Evolutionary conservation across 345 rosid genomes (phyloP).

Genomic region (Excoecaria agallocha): DNA sequence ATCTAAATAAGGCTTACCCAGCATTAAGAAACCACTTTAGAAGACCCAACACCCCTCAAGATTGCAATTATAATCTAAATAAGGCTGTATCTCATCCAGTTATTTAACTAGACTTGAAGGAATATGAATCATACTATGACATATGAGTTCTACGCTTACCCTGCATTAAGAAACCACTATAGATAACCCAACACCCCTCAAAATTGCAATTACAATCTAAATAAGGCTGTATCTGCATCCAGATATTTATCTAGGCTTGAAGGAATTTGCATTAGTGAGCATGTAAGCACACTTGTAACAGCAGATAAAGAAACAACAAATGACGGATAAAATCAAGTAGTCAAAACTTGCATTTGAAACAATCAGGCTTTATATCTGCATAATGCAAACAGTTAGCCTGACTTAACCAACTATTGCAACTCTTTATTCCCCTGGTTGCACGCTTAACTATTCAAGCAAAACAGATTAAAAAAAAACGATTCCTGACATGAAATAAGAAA

Average conservation of each 20-base stretch:
- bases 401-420: neutral
- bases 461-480: neutral
- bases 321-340: neutral
- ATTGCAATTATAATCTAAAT: neutral
- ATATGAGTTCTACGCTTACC: too few relatives aligned
- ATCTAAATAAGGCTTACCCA: too few relatives aligned
- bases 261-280: neutral
- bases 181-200: too few relatives aligned
- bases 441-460: neutral
- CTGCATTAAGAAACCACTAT: too few relatives aligned
- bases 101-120: neutral
- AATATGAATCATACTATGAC: too few relatives aligned
- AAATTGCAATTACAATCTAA: too few relatives aligned
- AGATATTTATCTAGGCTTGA: neutral
- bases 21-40: neutral
- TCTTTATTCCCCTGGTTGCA: neutral
- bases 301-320: neutral
- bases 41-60: neutral
- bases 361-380: neutral
- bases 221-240: neutral
- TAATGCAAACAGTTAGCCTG: neutral
- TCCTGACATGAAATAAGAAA: neutral
- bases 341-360: neutral
- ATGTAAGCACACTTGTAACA: neutral
- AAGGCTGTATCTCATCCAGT: neutral